phyloP scores from a whole-genome alignment of 2,329 filamentous ascomycete genomes.

The Colletotrichum trifolii region DNA sequence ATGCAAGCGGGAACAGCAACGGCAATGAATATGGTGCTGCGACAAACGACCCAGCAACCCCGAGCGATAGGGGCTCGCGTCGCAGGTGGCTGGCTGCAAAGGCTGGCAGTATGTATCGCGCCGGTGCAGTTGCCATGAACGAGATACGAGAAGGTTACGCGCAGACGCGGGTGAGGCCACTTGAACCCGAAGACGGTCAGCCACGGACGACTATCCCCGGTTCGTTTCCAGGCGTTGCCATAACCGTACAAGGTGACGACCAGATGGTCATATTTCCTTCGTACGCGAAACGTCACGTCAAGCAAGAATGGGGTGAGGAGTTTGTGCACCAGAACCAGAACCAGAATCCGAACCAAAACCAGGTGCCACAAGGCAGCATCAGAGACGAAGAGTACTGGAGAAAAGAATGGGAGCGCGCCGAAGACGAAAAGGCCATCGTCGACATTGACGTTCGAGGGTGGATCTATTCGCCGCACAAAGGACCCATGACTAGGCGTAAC shows the following conservation, averaged over 20 bases:
- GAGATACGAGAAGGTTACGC: constrained; percentile 70
- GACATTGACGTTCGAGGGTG: constrained; percentile 96
- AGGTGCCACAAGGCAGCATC: constrained; percentile 52
- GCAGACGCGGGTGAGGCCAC: constrained; percentile 58
- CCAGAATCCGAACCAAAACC: constrained; percentile 45
- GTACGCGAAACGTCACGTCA: constrained; percentile 82
- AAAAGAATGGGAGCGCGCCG: constrained; percentile 80
- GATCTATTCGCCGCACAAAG: constrained; percentile 88
- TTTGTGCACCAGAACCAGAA: constrained; percentile 48
- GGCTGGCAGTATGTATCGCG: constrained; percentile 67
- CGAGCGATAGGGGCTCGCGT: constrained; percentile 74
- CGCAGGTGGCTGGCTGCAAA: constrained; percentile 80
- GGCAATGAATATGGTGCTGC: constrained; percentile 40
- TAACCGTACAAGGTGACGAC: constrained; percentile 82
- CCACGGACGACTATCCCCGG: constrained; percentile 70
- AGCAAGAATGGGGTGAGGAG: constrained; percentile 50
- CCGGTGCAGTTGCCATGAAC: constrained; percentile 66
- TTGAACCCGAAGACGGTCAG: constrained; percentile 47
- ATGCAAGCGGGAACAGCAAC: neutral
- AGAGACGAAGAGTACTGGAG: constrained; percentile 80
- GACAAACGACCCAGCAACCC: constrained; percentile 41
- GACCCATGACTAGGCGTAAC: constrained; percentile 88
- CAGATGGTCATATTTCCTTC: constrained; percentile 97
- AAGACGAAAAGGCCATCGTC: constrained; percentile 86
- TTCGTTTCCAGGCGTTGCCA: constrained; percentile 86